Evolutionary conservation across 2,329 filamentous ascomycete species (phyloP).

Genomic region (Myotisia sp.): DNA sequence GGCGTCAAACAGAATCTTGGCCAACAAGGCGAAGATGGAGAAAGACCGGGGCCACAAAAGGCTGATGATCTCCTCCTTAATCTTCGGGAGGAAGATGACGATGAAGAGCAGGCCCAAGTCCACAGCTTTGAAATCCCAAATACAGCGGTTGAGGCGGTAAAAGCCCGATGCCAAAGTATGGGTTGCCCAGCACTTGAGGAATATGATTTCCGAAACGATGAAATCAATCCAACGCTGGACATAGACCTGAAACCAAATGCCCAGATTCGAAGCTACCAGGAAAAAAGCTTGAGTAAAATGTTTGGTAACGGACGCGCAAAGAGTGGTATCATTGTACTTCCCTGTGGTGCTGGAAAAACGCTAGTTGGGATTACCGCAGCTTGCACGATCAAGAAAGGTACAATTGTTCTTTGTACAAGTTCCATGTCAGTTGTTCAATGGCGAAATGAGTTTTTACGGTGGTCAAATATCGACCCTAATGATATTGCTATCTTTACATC

Average conservation of each 20-base stretch:
- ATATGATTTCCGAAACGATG: conserved; percentile 91
- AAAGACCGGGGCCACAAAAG: conserved; percentile 32
- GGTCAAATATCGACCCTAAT: conserved; percentile 93
- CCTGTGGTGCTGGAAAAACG: conserved; percentile 93
- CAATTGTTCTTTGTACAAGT: conserved; percentile 88
- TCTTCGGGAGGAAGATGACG: conserved; percentile 58
- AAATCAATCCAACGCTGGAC: conserved; percentile 75
- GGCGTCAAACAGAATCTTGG: conserved; percentile 60
- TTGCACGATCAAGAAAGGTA: conserved; percentile 93
- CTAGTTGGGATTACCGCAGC: conserved; percentile 95
- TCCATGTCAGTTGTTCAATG: conserved; percentile 97
- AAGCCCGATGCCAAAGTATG: conserved; percentile 76
- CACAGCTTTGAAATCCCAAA: conserved; percentile 87
- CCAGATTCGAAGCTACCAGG: conserved; percentile 86
- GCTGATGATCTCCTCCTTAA: conserved; percentile 58
- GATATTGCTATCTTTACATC: conserved; percentile 93
- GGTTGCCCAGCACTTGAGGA: conserved; percentile 83
- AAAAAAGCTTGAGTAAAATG: conserved; percentile 97
- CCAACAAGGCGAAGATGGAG: conserved; percentile 18
- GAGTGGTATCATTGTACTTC: conserved; percentile 92
- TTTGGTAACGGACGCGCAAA: conserved; percentile 96
- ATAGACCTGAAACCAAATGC: conserved; percentile 84
- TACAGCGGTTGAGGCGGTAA: conserved; percentile 67
- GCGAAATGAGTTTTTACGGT: conserved; percentile 91
- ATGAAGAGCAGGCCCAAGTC: conserved; percentile 72